Evolutionary conservation across 257 asterid genomes (phyloP).

Genomic region (Vinca minor): DNA sequence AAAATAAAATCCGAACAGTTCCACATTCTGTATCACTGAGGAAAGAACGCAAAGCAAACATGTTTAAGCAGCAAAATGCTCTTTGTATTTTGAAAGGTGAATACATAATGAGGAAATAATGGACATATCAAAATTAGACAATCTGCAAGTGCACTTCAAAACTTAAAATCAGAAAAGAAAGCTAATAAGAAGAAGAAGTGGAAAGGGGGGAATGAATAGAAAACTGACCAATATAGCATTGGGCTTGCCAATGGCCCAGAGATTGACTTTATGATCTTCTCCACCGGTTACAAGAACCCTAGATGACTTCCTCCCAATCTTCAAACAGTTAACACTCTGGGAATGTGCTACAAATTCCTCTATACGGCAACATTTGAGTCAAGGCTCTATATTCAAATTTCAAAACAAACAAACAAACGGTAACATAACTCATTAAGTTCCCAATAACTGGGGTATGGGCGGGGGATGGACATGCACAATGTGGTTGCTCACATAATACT

Average conservation of each 20-base stretch:
- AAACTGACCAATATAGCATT: constrained; percentile 89
- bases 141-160: no score
- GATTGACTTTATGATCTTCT: constrained; percentile 97
- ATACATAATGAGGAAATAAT: not conserved
- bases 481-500: no score
- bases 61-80: not conserved
- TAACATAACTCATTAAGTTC: no score
- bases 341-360: constrained; percentile 99
- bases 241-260: constrained; percentile 99
- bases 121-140: not conserved
- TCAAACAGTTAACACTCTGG: constrained; percentile 83
- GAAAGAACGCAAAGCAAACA: no score
- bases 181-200: constrained; percentile 12
- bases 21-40: no score
- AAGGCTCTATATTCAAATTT: constrained; percentile 35
- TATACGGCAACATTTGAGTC: constrained; percentile 30
- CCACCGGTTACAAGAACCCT: constrained; percentile 98
- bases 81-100: not conserved
- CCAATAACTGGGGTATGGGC: no score
- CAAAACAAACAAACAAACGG: no score
- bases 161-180: no score
- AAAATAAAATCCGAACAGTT: not conserved
- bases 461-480: no score
- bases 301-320: constrained; percentile 89
- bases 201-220: constrained; percentile 12